Percentiles rank a stretch among this genome's conserved stretches.
Evolutionary conservation across 148 eudicot species (phyloP).

Genomic region (Rhododendron vialii): DNA sequence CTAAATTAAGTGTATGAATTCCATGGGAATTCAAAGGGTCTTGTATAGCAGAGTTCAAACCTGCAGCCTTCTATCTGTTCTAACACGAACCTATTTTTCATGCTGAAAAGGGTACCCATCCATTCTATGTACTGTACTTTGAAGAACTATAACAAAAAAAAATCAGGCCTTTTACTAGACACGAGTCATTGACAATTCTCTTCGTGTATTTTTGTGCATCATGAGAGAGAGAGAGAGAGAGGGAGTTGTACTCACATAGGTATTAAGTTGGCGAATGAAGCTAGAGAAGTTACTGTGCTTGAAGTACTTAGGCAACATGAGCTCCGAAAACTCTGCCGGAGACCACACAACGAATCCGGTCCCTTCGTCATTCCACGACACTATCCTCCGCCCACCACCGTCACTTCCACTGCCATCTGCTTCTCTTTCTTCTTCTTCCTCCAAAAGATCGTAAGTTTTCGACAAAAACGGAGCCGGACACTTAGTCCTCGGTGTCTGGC

Average conservation of each 20-base stretch:
- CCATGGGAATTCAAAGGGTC: too few relatives aligned
- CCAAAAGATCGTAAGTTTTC: conserved; percentile 33
- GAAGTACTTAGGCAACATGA: conserved; percentile 33
- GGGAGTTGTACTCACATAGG: conserved; percentile 23
- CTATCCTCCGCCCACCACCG: conserved; percentile 10
- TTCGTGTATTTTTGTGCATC: neutral
- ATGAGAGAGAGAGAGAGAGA: neutral
- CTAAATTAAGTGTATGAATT: too few relatives aligned
- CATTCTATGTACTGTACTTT: too few relatives aligned
- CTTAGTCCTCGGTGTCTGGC: conserved; percentile 14
- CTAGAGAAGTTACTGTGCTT: conserved; percentile 45
- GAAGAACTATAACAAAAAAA: too few relatives aligned
- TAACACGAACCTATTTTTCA: too few relatives aligned
- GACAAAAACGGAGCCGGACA: conserved; percentile 32
- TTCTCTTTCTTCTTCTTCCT: conserved; percentile 15
- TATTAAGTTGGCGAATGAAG: conserved; percentile 37
- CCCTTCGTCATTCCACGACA: conserved; percentile 32
- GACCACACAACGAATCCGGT: conserved; percentile 34
- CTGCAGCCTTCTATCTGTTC: too few relatives aligned
- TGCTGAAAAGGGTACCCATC: too few relatives aligned
- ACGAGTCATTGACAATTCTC: neutral
- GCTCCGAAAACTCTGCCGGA: conserved; percentile 38
- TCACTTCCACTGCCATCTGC: neutral
- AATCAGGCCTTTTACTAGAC: neutral
- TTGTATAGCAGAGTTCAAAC: too few relatives aligned